Evolutionary conservation across 305 asterid genomes (phyloP), one percentile per base, ranked within the genome.

Genomic region (Fraxinus nigra): DNA sequence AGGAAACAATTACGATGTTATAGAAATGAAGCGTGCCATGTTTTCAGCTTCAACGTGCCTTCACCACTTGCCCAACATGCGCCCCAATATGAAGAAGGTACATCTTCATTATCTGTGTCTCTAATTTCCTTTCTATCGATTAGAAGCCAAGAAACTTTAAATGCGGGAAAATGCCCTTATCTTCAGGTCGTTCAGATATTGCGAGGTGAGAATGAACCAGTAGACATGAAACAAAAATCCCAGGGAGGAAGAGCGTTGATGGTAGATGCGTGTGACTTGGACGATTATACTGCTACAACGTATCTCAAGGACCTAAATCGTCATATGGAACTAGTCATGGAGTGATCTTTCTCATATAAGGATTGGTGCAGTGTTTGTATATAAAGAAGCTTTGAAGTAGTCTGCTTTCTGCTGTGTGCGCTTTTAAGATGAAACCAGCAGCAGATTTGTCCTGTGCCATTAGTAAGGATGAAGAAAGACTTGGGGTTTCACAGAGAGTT

Each of bases 1-100:
- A 78, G 94, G 87, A 75, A 92, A 89, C 37, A 79, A 85, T 2
- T 95, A 88, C 84, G 86, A 95, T 76, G 79, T 79, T 33, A 43
- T 75, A 77, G 97, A 97, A 81, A 91, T 97, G 93, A 89, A 92
- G 65, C 94, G 98, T 0, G 94, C 95, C 78, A 91, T 95, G 93
- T 91, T 84, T 78, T 81, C 94, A 75, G 98, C 99, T 80, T 91
- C 96, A n/a, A 86, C 87, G 28, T 97, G 99, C 90, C 85, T 97
- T 86, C 96, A 93, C 82, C 98, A 97, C 85, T 86, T 91, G 84
- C 94, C 98, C 80, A 89, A 84, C 88, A 74, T 89, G 90, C 96
- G 99, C 30, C 99, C 99, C 46, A 91, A 80, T 91, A 94, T 97
- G 99, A 90, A 85, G 61, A 82, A 91, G 95, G 99, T 97, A 88